Conservation (phyloP, 805 yeast species). For the Yamadazyma sp. region DNA sequence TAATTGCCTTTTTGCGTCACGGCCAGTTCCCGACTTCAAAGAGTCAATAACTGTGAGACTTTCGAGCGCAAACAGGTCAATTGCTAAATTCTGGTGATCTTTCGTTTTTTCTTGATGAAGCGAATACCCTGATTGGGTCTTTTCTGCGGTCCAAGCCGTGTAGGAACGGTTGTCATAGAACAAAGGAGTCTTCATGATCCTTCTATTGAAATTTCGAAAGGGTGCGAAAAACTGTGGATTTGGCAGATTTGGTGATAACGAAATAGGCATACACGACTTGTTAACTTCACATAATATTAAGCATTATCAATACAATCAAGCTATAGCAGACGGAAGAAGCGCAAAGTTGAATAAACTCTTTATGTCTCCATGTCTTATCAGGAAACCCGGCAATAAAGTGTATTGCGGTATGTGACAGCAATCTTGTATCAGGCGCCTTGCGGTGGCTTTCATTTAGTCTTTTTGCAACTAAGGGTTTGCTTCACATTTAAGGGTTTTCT, state of each 20-base stretch:
- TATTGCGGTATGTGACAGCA: too few species aligned
- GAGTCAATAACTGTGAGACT: slow-evolving; percentile 45
- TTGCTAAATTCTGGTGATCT: slow-evolving; percentile 1
- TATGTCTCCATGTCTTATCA: too few species aligned
- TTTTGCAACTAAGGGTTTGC: too few species aligned
- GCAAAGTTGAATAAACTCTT: too few species aligned
- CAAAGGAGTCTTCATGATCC: slow-evolving; percentile 5
- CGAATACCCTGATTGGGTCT: slow-evolving; percentile 6
- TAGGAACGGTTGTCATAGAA: neutral
- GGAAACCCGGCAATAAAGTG: too few species aligned
- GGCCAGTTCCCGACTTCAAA: slow-evolving; percentile 47
- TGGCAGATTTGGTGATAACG: slow-evolving; percentile 6
- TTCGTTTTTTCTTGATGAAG: neutral
- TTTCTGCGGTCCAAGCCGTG: slow-evolving; percentile 3
- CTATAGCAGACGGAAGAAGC: too few species aligned
- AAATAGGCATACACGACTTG: too few species aligned
- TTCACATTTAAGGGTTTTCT: too few species aligned
- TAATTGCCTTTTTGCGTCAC: slow-evolving; percentile 30
- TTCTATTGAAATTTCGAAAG: neutral
- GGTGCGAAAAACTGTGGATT: neutral
- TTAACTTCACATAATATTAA: too few species aligned
- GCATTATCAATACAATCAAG: too few species aligned
- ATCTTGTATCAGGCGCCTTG: too few species aligned
- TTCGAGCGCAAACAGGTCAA: neutral
- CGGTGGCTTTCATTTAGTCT: too few species aligned